These are phyloP conservation scores for Agapanthus africanus DNA, from an alignment of 106 monocot genomes.

Conservation along the genomic window DNA sequence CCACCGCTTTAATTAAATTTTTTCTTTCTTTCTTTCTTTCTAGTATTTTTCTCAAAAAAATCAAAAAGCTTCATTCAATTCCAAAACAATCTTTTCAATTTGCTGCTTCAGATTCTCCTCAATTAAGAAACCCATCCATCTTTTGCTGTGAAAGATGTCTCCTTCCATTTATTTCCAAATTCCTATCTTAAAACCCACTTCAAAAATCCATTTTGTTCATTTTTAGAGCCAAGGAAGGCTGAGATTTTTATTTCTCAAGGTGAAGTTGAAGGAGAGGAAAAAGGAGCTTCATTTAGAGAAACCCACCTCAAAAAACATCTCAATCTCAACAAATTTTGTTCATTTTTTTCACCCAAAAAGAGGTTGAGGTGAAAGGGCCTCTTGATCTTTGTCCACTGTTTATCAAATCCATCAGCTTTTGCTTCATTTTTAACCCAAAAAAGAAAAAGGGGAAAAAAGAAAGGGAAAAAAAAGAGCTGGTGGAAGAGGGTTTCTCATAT, in stretches of 20 bases:
- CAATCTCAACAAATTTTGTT: no score
- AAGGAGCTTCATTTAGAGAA: constrained; percentile 9
- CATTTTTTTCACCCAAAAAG: background rate
- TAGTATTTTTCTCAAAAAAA: no score
- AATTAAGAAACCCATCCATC: background rate
- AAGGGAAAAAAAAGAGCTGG: no score
- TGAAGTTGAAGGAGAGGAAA: background rate
- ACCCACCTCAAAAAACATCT: background rate
- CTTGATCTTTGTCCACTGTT: background rate
- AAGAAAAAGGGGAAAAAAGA: no score
- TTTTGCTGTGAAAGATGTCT: background rate
- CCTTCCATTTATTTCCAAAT: background rate
- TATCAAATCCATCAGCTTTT: no score
- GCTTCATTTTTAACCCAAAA: no score
- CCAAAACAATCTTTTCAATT: background rate
- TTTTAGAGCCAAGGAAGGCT: no score
- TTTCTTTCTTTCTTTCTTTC: background rate
- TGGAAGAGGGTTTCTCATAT: no score
- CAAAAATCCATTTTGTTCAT: background rate
- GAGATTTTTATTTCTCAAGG: background rate
- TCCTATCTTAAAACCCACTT: constrained; percentile 3
- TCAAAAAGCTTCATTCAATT: background rate
- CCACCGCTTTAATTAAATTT: background rate
- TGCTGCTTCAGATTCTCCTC: background rate
- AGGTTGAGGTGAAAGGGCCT: background rate